Percentiles rank a stretch among this genome's conserved stretches.
Conservation (phyloP, 2,329 filamentous ascomycete species). For the Cladosporium sp. region DNA sequence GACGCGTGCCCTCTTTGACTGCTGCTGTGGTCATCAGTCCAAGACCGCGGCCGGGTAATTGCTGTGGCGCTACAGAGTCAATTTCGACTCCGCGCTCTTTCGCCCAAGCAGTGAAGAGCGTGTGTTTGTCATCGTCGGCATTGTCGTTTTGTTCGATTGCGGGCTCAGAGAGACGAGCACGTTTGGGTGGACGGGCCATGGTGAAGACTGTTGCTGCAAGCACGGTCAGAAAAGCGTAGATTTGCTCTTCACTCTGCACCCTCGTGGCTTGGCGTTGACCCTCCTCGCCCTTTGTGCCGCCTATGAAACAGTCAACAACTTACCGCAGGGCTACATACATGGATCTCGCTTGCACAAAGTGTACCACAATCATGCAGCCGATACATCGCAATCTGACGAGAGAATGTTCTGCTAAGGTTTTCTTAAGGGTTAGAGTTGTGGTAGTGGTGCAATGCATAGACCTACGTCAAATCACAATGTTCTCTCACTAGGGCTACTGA, state of each 20-base stretch:
- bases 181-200: constrained; percentile 3
- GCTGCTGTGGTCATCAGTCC: constrained; percentile 68
- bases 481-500: too few species aligned
- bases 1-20: constrained; percentile 57
- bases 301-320: too few species aligned
- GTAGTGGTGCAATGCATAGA: too few species aligned
- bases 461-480: too few species aligned
- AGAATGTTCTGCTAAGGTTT: too few species aligned
- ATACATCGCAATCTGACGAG: too few species aligned
- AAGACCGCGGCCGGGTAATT: constrained; percentile 68
- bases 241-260: neutral
- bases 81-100: constrained; percentile 60
- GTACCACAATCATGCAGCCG: too few species aligned
- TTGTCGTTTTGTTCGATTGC: neutral
- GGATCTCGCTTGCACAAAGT: too few species aligned
- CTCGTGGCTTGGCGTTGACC: neutral
- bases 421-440: too few species aligned
- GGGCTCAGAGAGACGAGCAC: constrained; percentile 1
- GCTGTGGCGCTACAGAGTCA: constrained; percentile 62
- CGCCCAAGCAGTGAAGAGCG: constrained; percentile 66
- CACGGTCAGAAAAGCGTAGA: neutral
- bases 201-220: neutral
- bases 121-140: constrained; percentile 30
- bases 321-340: too few species aligned
- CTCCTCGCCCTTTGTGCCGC: neutral